Conservation (phyloP, 106 monocot genomes). For the Amphibolis antarctica region DNA sequence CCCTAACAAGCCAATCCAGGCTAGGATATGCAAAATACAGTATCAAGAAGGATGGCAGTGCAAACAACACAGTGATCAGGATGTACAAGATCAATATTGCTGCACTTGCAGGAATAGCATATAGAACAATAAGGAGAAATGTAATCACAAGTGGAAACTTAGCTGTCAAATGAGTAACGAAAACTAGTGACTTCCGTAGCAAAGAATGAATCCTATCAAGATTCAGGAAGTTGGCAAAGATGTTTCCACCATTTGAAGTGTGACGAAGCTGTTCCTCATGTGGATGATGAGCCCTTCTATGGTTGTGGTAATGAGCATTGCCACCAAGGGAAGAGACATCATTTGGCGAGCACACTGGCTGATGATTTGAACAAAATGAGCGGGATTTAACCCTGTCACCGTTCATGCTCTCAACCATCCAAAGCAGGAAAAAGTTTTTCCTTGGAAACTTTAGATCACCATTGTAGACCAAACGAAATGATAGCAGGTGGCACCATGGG, state of each 20-base stretch:
- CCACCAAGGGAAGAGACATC: not conserved
- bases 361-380: conserved; percentile 6
- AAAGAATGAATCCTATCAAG: conserved; percentile 14
- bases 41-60: conserved; percentile 20
- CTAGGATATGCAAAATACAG: conserved; percentile 24
- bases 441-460: conserved; percentile 22
- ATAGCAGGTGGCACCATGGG: conserved; percentile 26
- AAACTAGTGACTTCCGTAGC: conserved; percentile 8
- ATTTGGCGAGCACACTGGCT: conserved; percentile 7
- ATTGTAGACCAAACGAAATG: conserved; percentile 23
- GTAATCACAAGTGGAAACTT: conserved; percentile 24
- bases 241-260: not conserved
- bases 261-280: not conserved
- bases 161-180: conserved; percentile 18
- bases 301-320: not conserved
- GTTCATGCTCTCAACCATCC: conserved; percentile 33
- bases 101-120: conserved; percentile 26
- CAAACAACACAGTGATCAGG: conserved; percentile 18
- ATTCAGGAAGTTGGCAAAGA: conserved; percentile 5
- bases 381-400: conserved; percentile 11
- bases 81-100: conserved; percentile 22
- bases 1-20: conserved; percentile 23
- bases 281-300: conserved; percentile 4
- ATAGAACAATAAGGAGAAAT: conserved; percentile 25
- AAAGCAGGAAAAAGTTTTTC: conserved; percentile 25